Percentiles rank a stretch among this genome's conserved stretches.
These are phyloP conservation scores for Solanum hybrid DNA, from an alignment of 305 asterid species.

Conservation along the genomic window DNA sequence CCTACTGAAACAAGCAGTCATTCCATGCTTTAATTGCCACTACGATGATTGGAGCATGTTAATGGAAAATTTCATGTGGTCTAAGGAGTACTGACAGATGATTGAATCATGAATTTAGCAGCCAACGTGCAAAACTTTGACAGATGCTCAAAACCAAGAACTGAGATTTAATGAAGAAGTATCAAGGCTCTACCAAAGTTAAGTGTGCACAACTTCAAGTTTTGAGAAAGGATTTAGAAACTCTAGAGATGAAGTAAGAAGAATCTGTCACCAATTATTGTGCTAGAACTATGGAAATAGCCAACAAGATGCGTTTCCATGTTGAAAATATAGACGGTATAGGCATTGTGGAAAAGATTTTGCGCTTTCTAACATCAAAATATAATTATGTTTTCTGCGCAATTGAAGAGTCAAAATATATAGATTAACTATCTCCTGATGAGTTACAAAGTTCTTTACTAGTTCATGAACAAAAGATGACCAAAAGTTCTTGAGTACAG, in stretches of 20 bases:
- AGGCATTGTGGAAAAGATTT: background rate
- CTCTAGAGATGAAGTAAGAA: too few species aligned
- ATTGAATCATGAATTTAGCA: background rate
- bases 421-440: too few species aligned
- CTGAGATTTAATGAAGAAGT: background rate
- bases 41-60: background rate
- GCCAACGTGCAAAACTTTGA: background rate
- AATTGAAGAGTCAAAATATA: too few species aligned
- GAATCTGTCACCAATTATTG: too few species aligned
- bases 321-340: background rate
- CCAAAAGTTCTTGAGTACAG: too few species aligned
- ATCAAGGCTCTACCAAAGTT: background rate
- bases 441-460: too few species aligned
- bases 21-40: background rate
- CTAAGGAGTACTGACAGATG: background rate
- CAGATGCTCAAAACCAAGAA: background rate
- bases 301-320: background rate
- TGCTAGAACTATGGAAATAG: too few species aligned
- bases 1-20: background rate
- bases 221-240: too few species aligned
- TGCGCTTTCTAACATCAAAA: background rate
- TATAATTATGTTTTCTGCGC: too few species aligned
- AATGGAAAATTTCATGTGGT: background rate
- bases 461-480: too few species aligned
- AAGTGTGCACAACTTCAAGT: background rate